Conservation (phyloP, 1,284 basidiomycete genomes). For the Hemileia vastatrix region DNA sequence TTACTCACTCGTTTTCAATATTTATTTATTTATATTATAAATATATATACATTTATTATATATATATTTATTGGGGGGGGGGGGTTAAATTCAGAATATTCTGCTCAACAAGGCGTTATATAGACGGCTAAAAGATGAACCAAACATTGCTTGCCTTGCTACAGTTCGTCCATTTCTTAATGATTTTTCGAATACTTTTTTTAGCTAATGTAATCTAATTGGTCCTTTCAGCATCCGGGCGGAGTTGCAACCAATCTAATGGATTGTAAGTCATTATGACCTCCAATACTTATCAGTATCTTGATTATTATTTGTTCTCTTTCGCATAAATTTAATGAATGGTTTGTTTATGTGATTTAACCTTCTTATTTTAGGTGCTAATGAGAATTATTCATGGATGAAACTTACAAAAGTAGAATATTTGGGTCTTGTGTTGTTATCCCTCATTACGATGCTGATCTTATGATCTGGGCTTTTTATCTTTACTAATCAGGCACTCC, state of each 20-base stretch:
- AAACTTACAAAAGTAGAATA: neutral
- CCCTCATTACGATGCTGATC: neutral
- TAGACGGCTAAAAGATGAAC: slow-evolving; percentile 2
- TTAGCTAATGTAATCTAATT: neutral
- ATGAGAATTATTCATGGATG: neutral
- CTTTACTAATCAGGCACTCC: neutral
- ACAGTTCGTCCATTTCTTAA: neutral
- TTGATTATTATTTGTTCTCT: neutral
- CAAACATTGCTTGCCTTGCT: neutral
- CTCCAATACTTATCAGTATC: neutral
- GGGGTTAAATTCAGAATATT: neutral
- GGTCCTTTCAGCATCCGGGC: slow-evolving; percentile 11
- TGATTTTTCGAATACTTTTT: neutral
- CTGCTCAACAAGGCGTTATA: slow-evolving; percentile 14
- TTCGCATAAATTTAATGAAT: neutral
- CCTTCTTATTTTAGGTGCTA: neutral
- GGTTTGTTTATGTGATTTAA: neutral
- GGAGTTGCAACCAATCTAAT: slow-evolving; percentile 6
- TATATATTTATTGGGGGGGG: neutral
- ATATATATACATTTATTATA: too few relatives aligned
- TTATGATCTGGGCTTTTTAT: neutral
- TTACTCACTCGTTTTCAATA: neutral
- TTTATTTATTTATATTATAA: too few relatives aligned
- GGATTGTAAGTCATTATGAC: neutral
- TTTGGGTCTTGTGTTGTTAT: neutral